Evolutionary conservation across 1,284 basidiomycete species (phyloP), one percentile per base, ranked within the genome.

Genomic region (Ustilago nuda): DNA sequence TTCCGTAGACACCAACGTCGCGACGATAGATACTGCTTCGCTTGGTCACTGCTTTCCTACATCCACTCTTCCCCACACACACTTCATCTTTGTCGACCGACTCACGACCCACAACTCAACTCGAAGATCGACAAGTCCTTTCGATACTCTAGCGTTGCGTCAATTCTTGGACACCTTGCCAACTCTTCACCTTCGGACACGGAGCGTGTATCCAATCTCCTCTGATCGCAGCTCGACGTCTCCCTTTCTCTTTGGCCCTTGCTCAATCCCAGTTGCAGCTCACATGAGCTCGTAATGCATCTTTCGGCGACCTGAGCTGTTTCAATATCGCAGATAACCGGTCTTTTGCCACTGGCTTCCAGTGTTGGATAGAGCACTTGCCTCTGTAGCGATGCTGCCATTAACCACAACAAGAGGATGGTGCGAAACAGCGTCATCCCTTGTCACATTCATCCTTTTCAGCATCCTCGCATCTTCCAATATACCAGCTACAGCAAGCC

Each of bases 211-310:
- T 19, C 15, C 43, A 45, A 1, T 19, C 15, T 19, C n/a, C 43
- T 19, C 1, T 8, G 43, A 7, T 45, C n/a, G 43, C 43, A 15
- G 7, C 43, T 7, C 43, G n/a, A 7, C 13, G 23, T 17, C 12
- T 43, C 13, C 13, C 39, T 17, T 43, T 11, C 39, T 8, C n/a
- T 19, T 15, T 19, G 8, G n/a, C 43, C 23, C 23, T 27, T 27
- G 43, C 17, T 45, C 43, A 7, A 7, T 19, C 15, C 43, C 17
- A 8, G n/a, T 45, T 11, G 19, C 43, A 39, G 57, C 57, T 66
- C 64, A 50, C 58, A 66, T 66, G 64, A 35, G 46, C 64, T 33
- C 56, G 23, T 66, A 43, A 45, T 48, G 19, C 15, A 11, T n/a
- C 30, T 27, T 4, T 50, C 27, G 8, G 15, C 3, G 27, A 4